These are phyloP conservation scores for Fusarium sp. DNA, from an alignment of 2,329 filamentous ascomycete species.

Conservation along the genomic window DNA sequence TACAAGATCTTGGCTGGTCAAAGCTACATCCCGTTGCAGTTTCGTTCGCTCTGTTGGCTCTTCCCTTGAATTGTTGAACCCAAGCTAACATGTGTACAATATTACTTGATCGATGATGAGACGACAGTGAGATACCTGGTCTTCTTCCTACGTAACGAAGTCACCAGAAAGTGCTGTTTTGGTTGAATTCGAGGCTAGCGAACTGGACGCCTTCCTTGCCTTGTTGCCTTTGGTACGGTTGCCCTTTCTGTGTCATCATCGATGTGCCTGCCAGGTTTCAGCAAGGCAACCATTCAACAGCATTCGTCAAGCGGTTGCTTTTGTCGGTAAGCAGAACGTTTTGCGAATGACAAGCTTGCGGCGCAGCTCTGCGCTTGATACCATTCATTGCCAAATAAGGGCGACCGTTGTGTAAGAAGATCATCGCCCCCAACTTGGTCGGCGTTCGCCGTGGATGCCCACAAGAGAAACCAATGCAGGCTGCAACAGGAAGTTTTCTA, in stretches of 20 bases:
- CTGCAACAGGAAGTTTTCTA: constrained; percentile 45
- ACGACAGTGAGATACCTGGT: background rate
- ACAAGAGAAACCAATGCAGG: constrained; percentile 25
- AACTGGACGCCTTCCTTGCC: constrained; percentile 15
- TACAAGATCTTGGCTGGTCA: constrained; percentile 20
- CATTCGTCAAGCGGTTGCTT: constrained; percentile 12
- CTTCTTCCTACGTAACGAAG: background rate
- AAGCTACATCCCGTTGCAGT: constrained; percentile 13
- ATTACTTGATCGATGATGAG: constrained; percentile 20
- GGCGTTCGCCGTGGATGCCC: constrained; percentile 20
- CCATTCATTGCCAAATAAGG: constrained; percentile 15
- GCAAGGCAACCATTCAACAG: constrained; percentile 11
- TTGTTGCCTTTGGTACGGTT: constrained; percentile 5
- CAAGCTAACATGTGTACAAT: constrained; percentile 24
- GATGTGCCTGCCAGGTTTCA: constrained; percentile 3
- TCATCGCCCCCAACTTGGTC: constrained; percentile 15
- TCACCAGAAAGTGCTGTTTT: background rate
- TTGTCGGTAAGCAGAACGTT: constrained; percentile 17
- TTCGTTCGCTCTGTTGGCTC: constrained; percentile 19
- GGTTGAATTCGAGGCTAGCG: constrained; percentile 30
- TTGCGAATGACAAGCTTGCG: constrained; percentile 22
- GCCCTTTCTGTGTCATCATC: constrained; percentile 19
- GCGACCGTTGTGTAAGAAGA: background rate
- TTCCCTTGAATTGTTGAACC: constrained; percentile 6
- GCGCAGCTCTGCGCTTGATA: constrained; percentile 25